Base-by-base conservation (phyloP, 768 basidiomycete species). In the Psilocybe sp. region DNA sequence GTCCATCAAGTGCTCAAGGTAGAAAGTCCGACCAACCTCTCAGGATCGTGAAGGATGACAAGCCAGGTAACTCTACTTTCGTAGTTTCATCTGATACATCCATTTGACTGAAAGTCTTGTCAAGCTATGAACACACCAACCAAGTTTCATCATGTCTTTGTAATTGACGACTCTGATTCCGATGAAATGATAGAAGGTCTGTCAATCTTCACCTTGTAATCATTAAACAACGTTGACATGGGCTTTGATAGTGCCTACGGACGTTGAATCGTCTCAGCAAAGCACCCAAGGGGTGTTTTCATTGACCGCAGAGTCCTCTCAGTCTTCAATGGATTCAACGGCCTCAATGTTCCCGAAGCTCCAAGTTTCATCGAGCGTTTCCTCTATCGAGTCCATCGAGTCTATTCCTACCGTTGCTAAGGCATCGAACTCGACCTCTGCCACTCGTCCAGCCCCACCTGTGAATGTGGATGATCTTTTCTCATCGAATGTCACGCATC, bases 261-360 rank as follows among this genome's bases (percentile, higher is more conserved):
- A 51, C 20, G 36, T 41, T 37, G 50, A 55, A 44, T n/a, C 32
- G n/a, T 41, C 12, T 4, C 40, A 40, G 40, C 11, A 23, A 7
- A 28, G 23, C 4, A 28, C 23, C 32, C 44, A 46, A 19, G 36
- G 35, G 9, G 45, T 38, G 6, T 18, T 33, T 12, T 19, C 49
- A n/a, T 12, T 51, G 12, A 40, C 40, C 9, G 35, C 45, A 1
- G 49, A 54, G 11, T 56, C 53, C 4, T 63, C 59, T 11, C 35
- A 44, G 16, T 56, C 57, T 0, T 60, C 61, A 0, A 28, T 54
- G 31, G 44, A 53, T 15, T 52, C 57, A 1, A 19, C 18, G 18
- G 18, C 14, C 18, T 38, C 37, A 1, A 11, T 51, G 10, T 51
- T 45, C 12, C 39, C 43, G 5, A 28, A 38, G 5, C 14, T 45